Percentiles rank a stretch among this genome's conserved stretches.
phyloP scores from a whole-genome alignment of 805 yeast genomes.

The Hanseniaspora mollemarum region DNA sequence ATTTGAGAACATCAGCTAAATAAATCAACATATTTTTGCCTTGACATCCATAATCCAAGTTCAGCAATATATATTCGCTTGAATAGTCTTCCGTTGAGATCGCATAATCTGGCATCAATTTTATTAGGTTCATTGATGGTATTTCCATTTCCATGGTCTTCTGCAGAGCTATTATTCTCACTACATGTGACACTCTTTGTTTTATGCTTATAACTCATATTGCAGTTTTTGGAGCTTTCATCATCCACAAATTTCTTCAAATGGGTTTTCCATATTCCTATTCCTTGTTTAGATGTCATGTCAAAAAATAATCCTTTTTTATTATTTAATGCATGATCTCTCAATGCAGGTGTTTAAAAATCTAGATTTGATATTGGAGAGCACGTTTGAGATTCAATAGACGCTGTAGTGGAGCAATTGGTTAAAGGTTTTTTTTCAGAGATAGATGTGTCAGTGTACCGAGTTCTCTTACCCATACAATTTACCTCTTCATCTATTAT shows the following conservation, averaged over 20 bases:
- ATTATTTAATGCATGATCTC: not conserved
- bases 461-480: too few species aligned
- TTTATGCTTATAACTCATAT: not conserved
- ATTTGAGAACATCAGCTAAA: not conserved
- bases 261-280: not conserved
- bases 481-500: too few species aligned
- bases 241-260: not conserved
- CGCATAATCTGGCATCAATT: not conserved
- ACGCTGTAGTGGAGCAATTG: not conserved
- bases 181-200: not conserved
- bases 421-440: too few species aligned
- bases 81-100: not conserved
- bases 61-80: conserved; percentile 8
- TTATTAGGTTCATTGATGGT: not conserved
- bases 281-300: conserved; percentile 10
- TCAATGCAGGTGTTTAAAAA: not conserved
- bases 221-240: not conserved
- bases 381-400: not conserved
- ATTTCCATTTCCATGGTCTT: too few species aligned
- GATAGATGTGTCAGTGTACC: too few species aligned
- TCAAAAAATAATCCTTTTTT: conserved; percentile 7
- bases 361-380: not conserved
- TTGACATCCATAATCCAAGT: conserved; percentile 3
- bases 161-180: too few species aligned
- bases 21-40: not conserved